phyloP scores from a whole-genome alignment of 805 yeast genomes.

The Sungouiella thailandica region DNA sequence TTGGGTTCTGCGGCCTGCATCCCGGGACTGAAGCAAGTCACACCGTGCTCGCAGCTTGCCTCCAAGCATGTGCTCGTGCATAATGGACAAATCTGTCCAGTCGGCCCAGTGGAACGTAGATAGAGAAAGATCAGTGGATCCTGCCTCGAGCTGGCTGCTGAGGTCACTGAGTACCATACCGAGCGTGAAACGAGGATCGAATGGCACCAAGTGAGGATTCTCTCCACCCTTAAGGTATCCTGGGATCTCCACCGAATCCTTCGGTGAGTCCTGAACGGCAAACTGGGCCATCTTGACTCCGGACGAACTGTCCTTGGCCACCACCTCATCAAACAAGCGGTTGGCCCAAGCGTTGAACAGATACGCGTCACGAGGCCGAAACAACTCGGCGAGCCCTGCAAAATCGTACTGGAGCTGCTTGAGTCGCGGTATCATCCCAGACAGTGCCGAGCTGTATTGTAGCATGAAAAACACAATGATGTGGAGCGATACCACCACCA shows the following conservation, averaged over 20 bases:
- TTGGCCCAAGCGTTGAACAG: constrained; percentile 10
- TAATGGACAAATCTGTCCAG: constrained; percentile 3
- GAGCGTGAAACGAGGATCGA: constrained; percentile 2
- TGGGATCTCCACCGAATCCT: constrained; percentile 3
- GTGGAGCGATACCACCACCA: constrained; percentile 3
- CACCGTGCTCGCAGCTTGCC: not conserved
- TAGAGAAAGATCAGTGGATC: constrained; percentile 1
- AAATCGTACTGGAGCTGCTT: constrained; percentile 2
- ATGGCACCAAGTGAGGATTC: constrained; percentile 6
- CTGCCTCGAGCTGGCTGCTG: not conserved
- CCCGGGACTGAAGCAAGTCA: not conserved
- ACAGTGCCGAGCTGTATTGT: not conserved
- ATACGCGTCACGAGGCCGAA: constrained; percentile 2
- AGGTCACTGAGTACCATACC: constrained; percentile 1
- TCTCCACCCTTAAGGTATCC: constrained; percentile 4
- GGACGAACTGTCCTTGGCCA: not conserved
- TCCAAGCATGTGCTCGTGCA: constrained; percentile 1
- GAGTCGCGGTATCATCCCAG: not conserved
- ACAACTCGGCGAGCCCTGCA: constrained; percentile 1
- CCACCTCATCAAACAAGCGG: constrained; percentile 3
- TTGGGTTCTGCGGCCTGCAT: not conserved
- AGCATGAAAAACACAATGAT: constrained; percentile 2
- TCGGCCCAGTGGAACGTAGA: constrained; percentile 5
- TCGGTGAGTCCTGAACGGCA: not conserved
- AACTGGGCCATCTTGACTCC: constrained; percentile 3